phyloP scores from a whole-genome alignment of 2,329 filamentous ascomycete species.

The Myriosclerotinia scirpicola region DNA sequence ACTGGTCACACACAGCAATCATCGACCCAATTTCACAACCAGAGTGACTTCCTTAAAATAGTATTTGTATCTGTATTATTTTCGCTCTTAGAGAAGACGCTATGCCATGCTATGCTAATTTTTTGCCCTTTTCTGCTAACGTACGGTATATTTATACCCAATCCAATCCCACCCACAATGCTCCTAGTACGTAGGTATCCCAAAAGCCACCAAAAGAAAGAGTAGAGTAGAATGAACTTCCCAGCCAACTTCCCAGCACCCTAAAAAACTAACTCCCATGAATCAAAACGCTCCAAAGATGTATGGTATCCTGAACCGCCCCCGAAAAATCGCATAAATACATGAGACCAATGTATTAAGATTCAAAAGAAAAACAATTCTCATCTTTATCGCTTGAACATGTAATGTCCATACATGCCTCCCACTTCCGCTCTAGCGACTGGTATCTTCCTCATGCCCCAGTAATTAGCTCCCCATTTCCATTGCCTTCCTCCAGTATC shows the following conservation, averaged over 20 bases:
- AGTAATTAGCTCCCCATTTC: slow-evolving; percentile 84
- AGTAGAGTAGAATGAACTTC: slow-evolving; percentile 8
- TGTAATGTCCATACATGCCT: slow-evolving; percentile 59
- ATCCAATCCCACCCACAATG: background rate
- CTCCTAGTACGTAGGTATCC: background rate
- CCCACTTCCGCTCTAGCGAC: slow-evolving; percentile 56
- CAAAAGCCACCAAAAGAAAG: slow-evolving; percentile 1
- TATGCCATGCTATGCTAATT: background rate
- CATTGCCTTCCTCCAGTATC: slow-evolving; percentile 64
- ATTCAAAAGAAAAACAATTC: background rate
- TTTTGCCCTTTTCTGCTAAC: background rate
- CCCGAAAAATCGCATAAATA: background rate
- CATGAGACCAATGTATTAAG: slow-evolving; percentile 1
- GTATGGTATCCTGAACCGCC: slow-evolving; percentile 6
- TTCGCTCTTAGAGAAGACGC: too few species aligned
- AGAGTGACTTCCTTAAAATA: too few species aligned
- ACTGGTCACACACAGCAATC: background rate
- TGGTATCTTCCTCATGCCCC: slow-evolving; percentile 75
- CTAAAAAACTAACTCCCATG: background rate
- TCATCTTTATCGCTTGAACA: slow-evolving; percentile 48
- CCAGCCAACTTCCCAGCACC: background rate
- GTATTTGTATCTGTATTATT: too few species aligned
- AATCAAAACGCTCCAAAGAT: slow-evolving; percentile 1
- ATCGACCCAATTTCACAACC: background rate
- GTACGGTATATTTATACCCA: background rate